Conservation (phyloP, 2,329 filamentous ascomycete species). For the Fusarium scirpi region DNA sequence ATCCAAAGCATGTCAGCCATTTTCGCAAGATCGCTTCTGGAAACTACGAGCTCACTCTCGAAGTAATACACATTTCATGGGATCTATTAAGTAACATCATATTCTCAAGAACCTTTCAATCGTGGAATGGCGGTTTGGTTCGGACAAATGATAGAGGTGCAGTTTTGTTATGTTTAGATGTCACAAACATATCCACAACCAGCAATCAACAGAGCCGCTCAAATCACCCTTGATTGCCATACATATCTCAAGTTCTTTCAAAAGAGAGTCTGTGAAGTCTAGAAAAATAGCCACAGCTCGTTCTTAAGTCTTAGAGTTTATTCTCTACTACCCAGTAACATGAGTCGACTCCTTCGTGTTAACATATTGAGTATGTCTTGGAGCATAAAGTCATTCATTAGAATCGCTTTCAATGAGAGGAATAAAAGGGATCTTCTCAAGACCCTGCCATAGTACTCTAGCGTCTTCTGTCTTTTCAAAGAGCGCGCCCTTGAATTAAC, state of each 20-base stretch:
- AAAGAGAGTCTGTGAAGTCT: neutral
- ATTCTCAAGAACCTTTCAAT: neutral
- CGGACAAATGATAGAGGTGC: neutral
- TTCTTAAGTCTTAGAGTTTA: neutral
- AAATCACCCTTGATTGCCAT: neutral
- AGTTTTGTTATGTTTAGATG: neutral
- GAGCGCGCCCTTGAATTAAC: conserved; percentile 6
- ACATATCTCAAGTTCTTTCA: neutral
- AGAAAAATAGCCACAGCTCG: neutral
- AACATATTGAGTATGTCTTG: neutral
- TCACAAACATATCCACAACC: neutral
- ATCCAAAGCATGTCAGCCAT: neutral
- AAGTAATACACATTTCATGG: neutral
- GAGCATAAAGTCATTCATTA: neutral
- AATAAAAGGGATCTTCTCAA: too few species aligned
- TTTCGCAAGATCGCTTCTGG: neutral
- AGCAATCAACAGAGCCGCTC: neutral
- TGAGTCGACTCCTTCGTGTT: neutral
- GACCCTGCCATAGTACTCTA: neutral
- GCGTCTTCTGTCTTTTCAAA: neutral
- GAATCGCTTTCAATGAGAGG: too few species aligned
- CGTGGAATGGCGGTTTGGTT: neutral
- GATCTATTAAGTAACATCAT: rapidly evolving
- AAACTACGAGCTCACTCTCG: neutral
- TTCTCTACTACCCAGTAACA: neutral